phyloP scores from a whole-genome alignment of 2,329 filamentous ascomycete species.

The Mariannaea elegans region DNA sequence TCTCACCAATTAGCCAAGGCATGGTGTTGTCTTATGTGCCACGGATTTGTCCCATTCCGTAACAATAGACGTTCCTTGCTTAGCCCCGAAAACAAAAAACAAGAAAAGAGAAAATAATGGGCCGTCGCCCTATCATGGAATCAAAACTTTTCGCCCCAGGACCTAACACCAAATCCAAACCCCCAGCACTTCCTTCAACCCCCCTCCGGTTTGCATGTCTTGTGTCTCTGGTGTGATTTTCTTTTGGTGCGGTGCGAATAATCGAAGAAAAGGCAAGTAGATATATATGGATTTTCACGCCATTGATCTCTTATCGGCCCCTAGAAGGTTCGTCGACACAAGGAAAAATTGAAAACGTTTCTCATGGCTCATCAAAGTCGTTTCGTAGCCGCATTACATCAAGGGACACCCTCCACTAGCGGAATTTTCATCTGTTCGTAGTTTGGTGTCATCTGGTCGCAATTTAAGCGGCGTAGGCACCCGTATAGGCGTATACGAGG shows the following conservation, averaged over 20 bases:
- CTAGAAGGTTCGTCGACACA: slow-evolving; percentile 8
- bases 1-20: slow-evolving; percentile 23
- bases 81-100: slow-evolving; percentile 26
- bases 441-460: slow-evolving; percentile 31
- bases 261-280: not conserved
- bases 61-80: slow-evolving; percentile 27
- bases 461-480: slow-evolving; percentile 37
- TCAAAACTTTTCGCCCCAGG: slow-evolving; percentile 36
- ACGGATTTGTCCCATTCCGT: slow-evolving; percentile 37
- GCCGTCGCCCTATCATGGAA: slow-evolving; percentile 26
- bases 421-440: slow-evolving; percentile 35
- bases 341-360: slow-evolving; percentile 35
- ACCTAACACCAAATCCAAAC: slow-evolving; percentile 19
- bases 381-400: slow-evolving; percentile 36
- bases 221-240: slow-evolving; percentile 16
- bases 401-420: slow-evolving; percentile 32
- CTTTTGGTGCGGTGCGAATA: slow-evolving; percentile 8
- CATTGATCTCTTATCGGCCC: not conserved
- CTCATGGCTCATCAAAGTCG: slow-evolving; percentile 42
- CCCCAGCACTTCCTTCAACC: slow-evolving; percentile 16
- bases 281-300: not conserved
- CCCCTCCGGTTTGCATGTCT: slow-evolving; percentile 20
- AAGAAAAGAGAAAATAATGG: too few relatives aligned
- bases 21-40: slow-evolving; percentile 25
- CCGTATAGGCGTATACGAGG: slow-evolving; percentile 46